Evolutionary conservation across 169 alveolate genomes (phyloP).

Genomic region (Eimeria tenella): DNA sequence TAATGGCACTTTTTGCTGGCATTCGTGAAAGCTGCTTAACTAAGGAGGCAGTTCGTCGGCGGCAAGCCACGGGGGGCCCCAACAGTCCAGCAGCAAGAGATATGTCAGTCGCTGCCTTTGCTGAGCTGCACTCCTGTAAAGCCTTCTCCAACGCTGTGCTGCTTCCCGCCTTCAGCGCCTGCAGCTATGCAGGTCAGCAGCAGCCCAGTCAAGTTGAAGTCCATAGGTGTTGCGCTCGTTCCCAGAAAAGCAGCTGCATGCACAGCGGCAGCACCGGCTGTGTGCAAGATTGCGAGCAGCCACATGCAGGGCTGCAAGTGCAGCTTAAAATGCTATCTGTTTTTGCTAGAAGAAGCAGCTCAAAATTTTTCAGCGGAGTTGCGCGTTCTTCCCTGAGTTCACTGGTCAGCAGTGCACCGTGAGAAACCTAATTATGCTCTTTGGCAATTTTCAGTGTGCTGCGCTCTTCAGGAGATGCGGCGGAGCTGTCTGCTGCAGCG

Average conservation of each 20-base stretch:
- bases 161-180: constrained; percentile 46
- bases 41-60: too few relatives aligned
- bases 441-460: too few relatives aligned
- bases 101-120: constrained; percentile 25
- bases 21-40: background rate
- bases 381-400: too few relatives aligned
- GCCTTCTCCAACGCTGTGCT: background rate
- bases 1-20: background rate
- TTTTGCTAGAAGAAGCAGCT: background rate
- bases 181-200: constrained; percentile 42
- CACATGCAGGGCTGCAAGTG: too few relatives aligned
- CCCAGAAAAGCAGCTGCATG: background rate
- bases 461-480: constrained; percentile 12
- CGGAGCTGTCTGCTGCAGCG: constrained; percentile 24
- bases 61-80: background rate
- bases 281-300: too few relatives aligned
- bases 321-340: background rate
- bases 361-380: too few relatives aligned
- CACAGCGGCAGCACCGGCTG: background rate
- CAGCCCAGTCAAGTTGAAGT: background rate
- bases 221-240: background rate
- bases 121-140: constrained; percentile 30
- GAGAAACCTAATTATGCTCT: too few relatives aligned
- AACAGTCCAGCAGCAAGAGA: background rate
- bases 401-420: too few relatives aligned